These are phyloP conservation scores for Aspergillus baeticus DNA, from an alignment of 495 filamentous ascomycete genomes.

Conservation along the genomic window DNA sequence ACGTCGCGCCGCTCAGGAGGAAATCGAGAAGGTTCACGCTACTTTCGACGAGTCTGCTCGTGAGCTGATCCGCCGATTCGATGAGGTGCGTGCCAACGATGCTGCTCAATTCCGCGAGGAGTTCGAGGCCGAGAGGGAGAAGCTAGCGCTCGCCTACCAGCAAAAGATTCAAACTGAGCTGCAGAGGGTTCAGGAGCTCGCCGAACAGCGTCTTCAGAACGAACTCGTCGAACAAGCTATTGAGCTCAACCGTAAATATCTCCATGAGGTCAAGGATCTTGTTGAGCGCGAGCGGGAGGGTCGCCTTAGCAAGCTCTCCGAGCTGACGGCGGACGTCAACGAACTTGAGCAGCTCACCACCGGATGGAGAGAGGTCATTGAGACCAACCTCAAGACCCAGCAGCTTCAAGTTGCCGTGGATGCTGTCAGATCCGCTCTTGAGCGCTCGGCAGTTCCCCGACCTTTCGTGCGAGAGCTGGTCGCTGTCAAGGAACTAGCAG, in stretches of 20 bases:
- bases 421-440: slow-evolving; percentile 78
- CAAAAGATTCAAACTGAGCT: slow-evolving; percentile 75
- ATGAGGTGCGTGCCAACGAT: slow-evolving; percentile 68
- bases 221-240: slow-evolving; percentile 89
- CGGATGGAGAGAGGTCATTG: slow-evolving; percentile 83
- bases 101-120: slow-evolving; percentile 80
- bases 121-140: slow-evolving; percentile 84
- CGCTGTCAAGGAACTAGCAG: slow-evolving; percentile 87
- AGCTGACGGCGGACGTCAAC: slow-evolving; percentile 70
- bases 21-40: slow-evolving; percentile 66
- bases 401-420: slow-evolving; percentile 94
- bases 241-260: slow-evolving; percentile 78
- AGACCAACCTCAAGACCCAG: slow-evolving; percentile 87
- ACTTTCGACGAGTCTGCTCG: slow-evolving; percentile 81
- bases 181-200: slow-evolving; percentile 67
- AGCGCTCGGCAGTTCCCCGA: slow-evolving; percentile 67
- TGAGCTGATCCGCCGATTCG: slow-evolving; percentile 68
- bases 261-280: slow-evolving; percentile 69
- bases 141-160: slow-evolving; percentile 70
- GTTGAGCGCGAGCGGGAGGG: slow-evolving; percentile 89
- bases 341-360: slow-evolving; percentile 83
- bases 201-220: slow-evolving; percentile 78
- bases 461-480: slow-evolving; percentile 90
- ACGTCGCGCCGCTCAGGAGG: slow-evolving; percentile 69
- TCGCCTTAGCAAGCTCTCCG: slow-evolving; percentile 79